Evolutionary conservation across 1,139 yeast genomes (phyloP), one percentile per base, ranked within the genome.

Genomic region (Nematodospora anomalae): DNA sequence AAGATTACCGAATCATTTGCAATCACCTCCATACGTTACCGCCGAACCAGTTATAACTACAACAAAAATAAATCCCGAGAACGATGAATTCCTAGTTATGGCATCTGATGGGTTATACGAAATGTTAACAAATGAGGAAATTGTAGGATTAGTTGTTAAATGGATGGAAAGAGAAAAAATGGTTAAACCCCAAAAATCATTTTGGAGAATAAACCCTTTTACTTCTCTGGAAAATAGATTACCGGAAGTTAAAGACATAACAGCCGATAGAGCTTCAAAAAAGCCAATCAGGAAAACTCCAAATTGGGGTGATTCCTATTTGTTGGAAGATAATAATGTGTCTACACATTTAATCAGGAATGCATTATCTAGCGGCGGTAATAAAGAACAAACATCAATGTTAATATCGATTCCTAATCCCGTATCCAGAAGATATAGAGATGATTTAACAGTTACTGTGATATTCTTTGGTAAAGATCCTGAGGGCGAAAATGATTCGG

Each of bases 81-180:
- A 80, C 48, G 81, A 89, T 45, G 95, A 88, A 54, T 92, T 94
- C 51, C 66, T 92, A 61, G 96, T 94, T 14, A 71, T 94, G 78
- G 98, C 94, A 0, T 82, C 95, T 11, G 99, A 92, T 62, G 99
- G 98, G 1, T 69, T 92, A 35, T 94, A 83, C 58, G 98, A 94
- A 58, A 76, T 92, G 80, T 72, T 92, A 41, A 78, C 94, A 13
- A 90, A 90, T 58, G 96, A 88, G 55, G 97, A 92, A 55, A 89
- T 92, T 40, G 92, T 89, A 10, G 90, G 92, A 3, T 69, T 92
- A 28, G 98, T 92, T 11, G 95, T 88, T 10, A 84, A 84, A 56
- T 92, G 99, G 98, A 82, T 89, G 78, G 90, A 87, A 51, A 73
- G 75, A 45, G 81, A 83, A 52, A 78, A 82, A 46, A 74, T 84